Evolutionary conservation across 495 filamentous ascomycete species (phyloP).

Genomic region (Aspergillus panamensis): DNA sequence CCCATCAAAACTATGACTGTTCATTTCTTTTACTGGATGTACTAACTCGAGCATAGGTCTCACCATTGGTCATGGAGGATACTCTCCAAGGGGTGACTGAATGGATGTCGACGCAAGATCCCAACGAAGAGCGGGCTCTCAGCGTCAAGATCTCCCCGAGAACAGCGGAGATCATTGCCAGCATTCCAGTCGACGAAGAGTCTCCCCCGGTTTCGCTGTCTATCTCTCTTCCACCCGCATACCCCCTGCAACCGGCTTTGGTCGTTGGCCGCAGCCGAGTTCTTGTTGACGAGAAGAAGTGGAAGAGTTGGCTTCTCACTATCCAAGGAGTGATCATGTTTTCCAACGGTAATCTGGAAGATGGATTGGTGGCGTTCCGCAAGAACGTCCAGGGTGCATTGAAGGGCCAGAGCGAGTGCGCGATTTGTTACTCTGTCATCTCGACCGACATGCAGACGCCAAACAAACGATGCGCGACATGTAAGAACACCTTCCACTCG

Average conservation of each 20-base stretch:
- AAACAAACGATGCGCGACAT: slow-evolving; percentile 86
- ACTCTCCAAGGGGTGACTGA: slow-evolving; percentile 65
- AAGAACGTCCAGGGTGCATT: slow-evolving; percentile 80
- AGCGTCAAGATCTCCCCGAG: slow-evolving; percentile 65
- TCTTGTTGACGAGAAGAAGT: slow-evolving; percentile 82
- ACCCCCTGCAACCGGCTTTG: slow-evolving; percentile 73
- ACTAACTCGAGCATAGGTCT: slow-evolving; percentile 50
- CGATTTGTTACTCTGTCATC: slow-evolving; percentile 95
- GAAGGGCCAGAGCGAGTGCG: slow-evolving; percentile 91
- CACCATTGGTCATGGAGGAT: slow-evolving; percentile 71
- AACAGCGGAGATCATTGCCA: slow-evolving; percentile 71
- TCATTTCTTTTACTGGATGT: neutral
- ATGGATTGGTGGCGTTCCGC: slow-evolving; percentile 78
- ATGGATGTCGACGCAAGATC: slow-evolving; percentile 61
- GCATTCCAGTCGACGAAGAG: slow-evolving; percentile 85
- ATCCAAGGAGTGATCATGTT: slow-evolving; percentile 94
- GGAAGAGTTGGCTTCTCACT: slow-evolving; percentile 77
- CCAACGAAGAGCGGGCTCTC: slow-evolving; percentile 64
- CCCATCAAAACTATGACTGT: neutral
- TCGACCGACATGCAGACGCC: slow-evolving; percentile 82
- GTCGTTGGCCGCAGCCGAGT: slow-evolving; percentile 78
- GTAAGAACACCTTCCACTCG: slow-evolving; percentile 90
- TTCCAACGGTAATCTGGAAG: slow-evolving; percentile 76
- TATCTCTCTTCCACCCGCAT: slow-evolving; percentile 72
- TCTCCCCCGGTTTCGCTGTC: slow-evolving; percentile 71